Base-by-base conservation (phyloP, 2,329 filamentous ascomycete genomes). In the Xylaria sp. region DNA sequence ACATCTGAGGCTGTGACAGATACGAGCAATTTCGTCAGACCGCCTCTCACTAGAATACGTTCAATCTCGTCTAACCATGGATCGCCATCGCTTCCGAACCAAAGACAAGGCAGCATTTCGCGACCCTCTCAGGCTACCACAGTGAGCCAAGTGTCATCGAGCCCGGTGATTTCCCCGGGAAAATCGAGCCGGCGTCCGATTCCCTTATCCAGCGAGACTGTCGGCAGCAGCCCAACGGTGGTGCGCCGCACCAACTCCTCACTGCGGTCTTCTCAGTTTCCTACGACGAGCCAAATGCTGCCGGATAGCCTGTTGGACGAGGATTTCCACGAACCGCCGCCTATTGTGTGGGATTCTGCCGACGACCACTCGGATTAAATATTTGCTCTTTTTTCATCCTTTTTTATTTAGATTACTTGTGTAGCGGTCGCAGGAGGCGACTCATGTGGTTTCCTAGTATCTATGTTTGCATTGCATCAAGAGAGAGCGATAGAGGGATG, bases 201-300 rank as follows among this genome's bases (percentile, higher is more conserved):
- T 13, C 33, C 29, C n/a, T 29, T 66, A 8, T 62, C 68, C 4
- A 70, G 68, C 48, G 60, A 70, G 4, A 11, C 65, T 11, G 60
- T 49, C 47, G 66, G 59, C 46, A 67, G 65, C 57, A 72, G 65
- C 52, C 67, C 69, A n/a, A 46, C 64, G 3, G 8, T 29, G 17
- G 40, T 64, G 13, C 66, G 66, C 29, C 61, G 53, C 9, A 33
- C 54, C 3, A 65, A 67, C 11, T 66, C 69, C 25, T 73, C 73
- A 17, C 53, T 73, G 5, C 68, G 74, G 13, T 79, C 77, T 9
- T 83, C 82, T 8, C 81, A 87, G 71, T 74, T 85, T 17, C 69
- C 81, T 59, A 79, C 80, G 1, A 79, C 77, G 66, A 85, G 83
- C 63, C 83, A 85, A 71, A 79, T 84, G 74, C 72, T 87, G 58